Base-by-base conservation (phyloP, 2,329 filamentous ascomycete species). In the Aurifilum marmelostoma region DNA sequence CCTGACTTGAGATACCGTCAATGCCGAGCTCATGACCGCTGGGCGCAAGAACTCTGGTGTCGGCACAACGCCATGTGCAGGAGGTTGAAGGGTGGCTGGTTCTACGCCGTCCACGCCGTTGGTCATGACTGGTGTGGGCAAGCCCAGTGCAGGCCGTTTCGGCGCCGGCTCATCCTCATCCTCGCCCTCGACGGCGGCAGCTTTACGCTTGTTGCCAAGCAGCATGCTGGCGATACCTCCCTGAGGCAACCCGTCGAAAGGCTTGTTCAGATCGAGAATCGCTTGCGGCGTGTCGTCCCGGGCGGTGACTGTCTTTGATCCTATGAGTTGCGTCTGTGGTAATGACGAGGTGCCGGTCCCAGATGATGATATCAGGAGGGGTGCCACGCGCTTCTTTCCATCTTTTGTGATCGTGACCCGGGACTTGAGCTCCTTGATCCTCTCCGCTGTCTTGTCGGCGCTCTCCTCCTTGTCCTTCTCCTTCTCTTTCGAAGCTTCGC, bases 391-490 rank as follows among this genome's bases (percentile, higher is more conserved):
- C 82, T 99, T 99, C 81, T 96, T 98, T 39, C 96, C 96, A 73
- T 99, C 95, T 78, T 97, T 98, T 0, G 93, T 97, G 70, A 97
- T 91, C 0, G 95, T 97, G 3, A 98, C 94, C 65, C 96, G 88
- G 71, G 95, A 93, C 80, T 98, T 98, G 72, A 98, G 80, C 74
- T 83, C 83, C 71, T 82, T 84, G 75, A 88, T 84, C 69, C 85
- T 80, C 70, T 87, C 83, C 1, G 83, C 85, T 4, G 82, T 77
- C 76, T 88, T 87, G 72, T 87, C 84, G 1, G 82, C 82, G 11
- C 79, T 80, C 72, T 88, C 85, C 65, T 74, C 73, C 37, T 73
- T 73, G 47, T 75, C 74, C 34, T 75, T 74, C 27, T 75, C 74
- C 29, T 34, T 34, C 34, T 34, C 34, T 8, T 74, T 74, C 34